Percentiles rank a stretch among this genome's conserved stretches.
Conservation (phyloP, 148 eudicot genomes). For the Spergularia marina region DNA sequence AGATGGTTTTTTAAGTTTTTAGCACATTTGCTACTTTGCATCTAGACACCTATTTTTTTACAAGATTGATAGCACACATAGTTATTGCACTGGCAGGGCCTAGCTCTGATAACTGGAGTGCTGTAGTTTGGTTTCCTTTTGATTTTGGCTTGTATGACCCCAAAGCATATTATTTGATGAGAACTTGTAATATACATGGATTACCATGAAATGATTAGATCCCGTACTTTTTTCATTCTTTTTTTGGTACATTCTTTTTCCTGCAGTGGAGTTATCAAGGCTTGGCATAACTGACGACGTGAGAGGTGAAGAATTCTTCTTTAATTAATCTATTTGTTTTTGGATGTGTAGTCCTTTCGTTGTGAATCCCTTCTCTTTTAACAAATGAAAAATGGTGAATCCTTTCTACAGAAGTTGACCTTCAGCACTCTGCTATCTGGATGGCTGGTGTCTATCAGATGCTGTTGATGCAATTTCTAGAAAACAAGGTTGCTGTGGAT, state of each 20-base stretch:
- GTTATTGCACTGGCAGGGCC: too few species aligned
- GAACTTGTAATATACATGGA: too few species aligned
- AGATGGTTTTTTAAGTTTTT: too few species aligned
- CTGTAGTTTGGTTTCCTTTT: too few species aligned
- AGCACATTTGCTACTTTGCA: too few species aligned
- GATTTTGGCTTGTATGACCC: neutral
- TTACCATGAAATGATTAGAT: too few species aligned
- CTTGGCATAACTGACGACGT: conserved; percentile 74
- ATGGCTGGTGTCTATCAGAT: conserved; percentile 88
- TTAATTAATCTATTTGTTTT: neutral
- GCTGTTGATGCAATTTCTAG: conserved; percentile 95
- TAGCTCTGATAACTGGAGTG: too few species aligned
- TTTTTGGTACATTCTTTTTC: neutral
- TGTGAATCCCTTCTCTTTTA: neutral
- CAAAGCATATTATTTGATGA: too few species aligned
- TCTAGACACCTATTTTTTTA: too few species aligned
- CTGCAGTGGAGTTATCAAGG: conserved; percentile 82
- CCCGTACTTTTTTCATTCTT: neutral
- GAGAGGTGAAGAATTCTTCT: conserved; percentile 48
- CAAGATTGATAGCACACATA: too few species aligned
- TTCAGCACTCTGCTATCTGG: conserved; percentile 95
- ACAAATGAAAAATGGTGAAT: conserved; percentile 7
- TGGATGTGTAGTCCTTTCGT: neutral
- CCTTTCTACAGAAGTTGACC: conserved; percentile 71
- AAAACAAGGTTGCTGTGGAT: conserved; percentile 91